Percentiles rank a stretch among this genome's conserved stretches.
These are phyloP conservation scores for Irineochytrium annulatum DNA, from an alignment of 192 early-diverging fungal genomes.

Conservation along the genomic window DNA sequence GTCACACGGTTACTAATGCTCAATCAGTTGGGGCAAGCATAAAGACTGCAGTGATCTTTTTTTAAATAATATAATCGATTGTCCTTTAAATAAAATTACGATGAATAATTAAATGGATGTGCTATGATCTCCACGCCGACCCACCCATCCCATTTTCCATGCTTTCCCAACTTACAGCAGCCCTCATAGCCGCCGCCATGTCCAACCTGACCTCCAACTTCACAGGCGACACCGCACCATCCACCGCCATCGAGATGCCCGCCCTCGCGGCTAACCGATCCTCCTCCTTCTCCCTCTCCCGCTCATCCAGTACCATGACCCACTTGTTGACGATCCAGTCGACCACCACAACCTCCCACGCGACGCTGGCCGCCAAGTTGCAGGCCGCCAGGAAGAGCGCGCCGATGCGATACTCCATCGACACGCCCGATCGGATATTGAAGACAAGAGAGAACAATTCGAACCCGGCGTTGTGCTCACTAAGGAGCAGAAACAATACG, in stretches of 20 bases:
- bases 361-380: conserved; percentile 14
- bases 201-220: conserved; percentile 7
- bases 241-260: background rate
- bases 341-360: conserved; percentile 30
- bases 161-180: conserved; percentile 5
- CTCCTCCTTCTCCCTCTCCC: conserved; percentile 19
- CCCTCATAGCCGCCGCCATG: conserved; percentile 17
- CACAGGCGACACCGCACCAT: background rate
- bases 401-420: conserved; percentile 22
- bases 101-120: no score
- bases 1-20: no score
- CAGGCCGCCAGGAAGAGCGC: conserved; percentile 18
- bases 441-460: conserved; percentile 18
- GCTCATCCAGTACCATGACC: conserved; percentile 14
- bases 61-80: no score
- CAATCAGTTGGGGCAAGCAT: no score
- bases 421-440: conserved; percentile 24
- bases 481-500: conserved; percentile 25
- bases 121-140: no score
- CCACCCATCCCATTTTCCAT: no score
- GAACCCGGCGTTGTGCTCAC: conserved; percentile 23
- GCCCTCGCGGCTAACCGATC: background rate
- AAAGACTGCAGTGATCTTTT: no score
- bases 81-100: no score
- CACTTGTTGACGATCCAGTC: conserved; percentile 20